Base-by-base conservation (phyloP, 306 rosid species). In the Quercus mongolica region DNA sequence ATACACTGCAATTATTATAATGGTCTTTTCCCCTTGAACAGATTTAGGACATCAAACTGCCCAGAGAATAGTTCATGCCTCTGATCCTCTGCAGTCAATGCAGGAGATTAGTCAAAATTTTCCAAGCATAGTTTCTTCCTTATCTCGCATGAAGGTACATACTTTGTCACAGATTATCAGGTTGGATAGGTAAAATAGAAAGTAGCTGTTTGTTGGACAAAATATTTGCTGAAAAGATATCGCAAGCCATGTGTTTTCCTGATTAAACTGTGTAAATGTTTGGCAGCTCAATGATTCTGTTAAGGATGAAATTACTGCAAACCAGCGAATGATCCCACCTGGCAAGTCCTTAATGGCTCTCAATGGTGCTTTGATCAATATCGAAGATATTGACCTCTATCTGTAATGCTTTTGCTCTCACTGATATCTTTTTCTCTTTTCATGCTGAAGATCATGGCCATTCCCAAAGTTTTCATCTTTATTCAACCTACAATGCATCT, bases 341-440 rank as follows among this genome's bases (percentile, higher is more conserved):
- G 99, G 99, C 87, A 95, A 95, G 92, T 95, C 98, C 77, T 90
- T 95, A 86, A 93, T 95, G 96, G 99, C 98, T 79, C 72, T 95
- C 86, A 95, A 95, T 76, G 98, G 99, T 78, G 99, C 97, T 88
- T 86, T 95, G 86, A 73, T 95, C 98, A 95, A 87, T 88, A 91
- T 93, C 2, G 99, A 95, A 76, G 99, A 95, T 82, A 74, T 93
- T 83, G 99, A 95, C 92, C 98, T 95, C 75, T 87, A 93, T 86
- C 85, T 89, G 99, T 95, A 95, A 93, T 91, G 79, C 67, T 78
- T 85, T 88, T 83, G 55, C 89, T 85, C 82, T 77, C 59, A 59
- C 77, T 83, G 85, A 79, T 75, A 75, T 69, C 65, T 67, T 81
- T 78, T 83, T 80, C 73, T 56, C 75, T 73, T 82, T 76, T 82